Evolutionary conservation across 805 yeast genomes (phyloP).

Genomic region (Wickerhamomyces bovis): DNA sequence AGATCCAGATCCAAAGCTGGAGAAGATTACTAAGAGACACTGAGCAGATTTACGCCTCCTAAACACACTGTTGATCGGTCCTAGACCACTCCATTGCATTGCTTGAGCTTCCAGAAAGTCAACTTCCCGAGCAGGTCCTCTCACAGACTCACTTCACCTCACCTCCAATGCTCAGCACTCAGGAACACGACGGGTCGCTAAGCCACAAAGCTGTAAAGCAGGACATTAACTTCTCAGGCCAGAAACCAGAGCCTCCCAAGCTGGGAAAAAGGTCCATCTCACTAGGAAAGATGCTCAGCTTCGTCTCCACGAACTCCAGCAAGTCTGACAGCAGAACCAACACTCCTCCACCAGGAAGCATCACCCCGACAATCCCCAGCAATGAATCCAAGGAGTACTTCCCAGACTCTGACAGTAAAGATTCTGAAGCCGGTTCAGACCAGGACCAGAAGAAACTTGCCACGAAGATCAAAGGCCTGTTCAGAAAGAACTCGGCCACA

Average conservation of each 20-base stretch:
- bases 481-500: conserved; percentile 16
- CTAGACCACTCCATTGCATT: too few relatives aligned
- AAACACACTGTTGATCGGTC: too few relatives aligned
- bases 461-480: conserved; percentile 19
- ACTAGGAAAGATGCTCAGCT: conserved; percentile 33
- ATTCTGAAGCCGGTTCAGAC: neutral
- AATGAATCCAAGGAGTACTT: conserved; percentile 5
- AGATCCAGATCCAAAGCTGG: too few relatives aligned
- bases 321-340: conserved; percentile 5
- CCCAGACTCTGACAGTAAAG: neutral
- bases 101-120: too few relatives aligned
- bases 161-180: neutral
- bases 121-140: too few relatives aligned
- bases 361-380: conserved; percentile 7
- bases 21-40: too few relatives aligned
- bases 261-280: conserved; percentile 37
- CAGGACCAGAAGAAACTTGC: conserved; percentile 12
- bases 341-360: conserved; percentile 6
- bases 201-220: neutral
- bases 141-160: too few relatives aligned
- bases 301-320: conserved; percentile 24
- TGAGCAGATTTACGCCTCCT: too few relatives aligned
- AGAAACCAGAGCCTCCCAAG: conserved; percentile 8
- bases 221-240: neutral
- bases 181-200: neutral